Evolutionary conservation across 176 grass and related monocot genomes (phyloP).

Genomic region (Triticum urartu): DNA sequence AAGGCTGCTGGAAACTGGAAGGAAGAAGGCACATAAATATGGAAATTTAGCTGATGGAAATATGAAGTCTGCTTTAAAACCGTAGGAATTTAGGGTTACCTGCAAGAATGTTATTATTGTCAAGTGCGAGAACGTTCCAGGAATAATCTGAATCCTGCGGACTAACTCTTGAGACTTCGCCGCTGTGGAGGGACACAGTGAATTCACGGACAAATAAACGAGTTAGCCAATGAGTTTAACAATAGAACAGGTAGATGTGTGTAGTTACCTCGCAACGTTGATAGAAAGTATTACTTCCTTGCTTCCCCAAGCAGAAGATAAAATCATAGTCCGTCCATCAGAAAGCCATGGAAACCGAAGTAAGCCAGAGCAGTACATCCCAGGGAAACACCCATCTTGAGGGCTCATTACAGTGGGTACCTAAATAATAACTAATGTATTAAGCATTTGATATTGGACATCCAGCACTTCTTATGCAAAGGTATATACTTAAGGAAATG

Average conservation of each 20-base stretch:
- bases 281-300: conserved; percentile 77
- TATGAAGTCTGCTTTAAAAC: conserved; percentile 4
- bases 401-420: conserved; percentile 68
- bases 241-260: neutral
- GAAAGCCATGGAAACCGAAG: conserved; percentile 81
- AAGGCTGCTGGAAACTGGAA: conserved; percentile 18
- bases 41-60: conserved; percentile 18
- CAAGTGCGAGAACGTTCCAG: conserved; percentile 84
- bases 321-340: conserved; percentile 74
- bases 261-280: conserved; percentile 62
- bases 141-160: conserved; percentile 61
- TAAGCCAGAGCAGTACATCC: conserved; percentile 66
- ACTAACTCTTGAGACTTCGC: conserved; percentile 60
- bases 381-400: conserved; percentile 69
- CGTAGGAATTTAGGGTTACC: conserved; percentile 37
- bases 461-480: neutral
- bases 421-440: conserved; percentile 39
- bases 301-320: conserved; percentile 87
- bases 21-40: conserved; percentile 23
- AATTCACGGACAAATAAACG: conserved; percentile 25
- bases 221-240: neutral
- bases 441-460: conserved; percentile 9
- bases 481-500: neutral
- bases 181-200: conserved; percentile 37
- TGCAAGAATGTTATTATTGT: conserved; percentile 86